A percentile compares a stretch with the other conserved stretches of the same genome.
Conservation (phyloP, 352 stramenopile species). For the Globisporangium iwayamae region DNA sequence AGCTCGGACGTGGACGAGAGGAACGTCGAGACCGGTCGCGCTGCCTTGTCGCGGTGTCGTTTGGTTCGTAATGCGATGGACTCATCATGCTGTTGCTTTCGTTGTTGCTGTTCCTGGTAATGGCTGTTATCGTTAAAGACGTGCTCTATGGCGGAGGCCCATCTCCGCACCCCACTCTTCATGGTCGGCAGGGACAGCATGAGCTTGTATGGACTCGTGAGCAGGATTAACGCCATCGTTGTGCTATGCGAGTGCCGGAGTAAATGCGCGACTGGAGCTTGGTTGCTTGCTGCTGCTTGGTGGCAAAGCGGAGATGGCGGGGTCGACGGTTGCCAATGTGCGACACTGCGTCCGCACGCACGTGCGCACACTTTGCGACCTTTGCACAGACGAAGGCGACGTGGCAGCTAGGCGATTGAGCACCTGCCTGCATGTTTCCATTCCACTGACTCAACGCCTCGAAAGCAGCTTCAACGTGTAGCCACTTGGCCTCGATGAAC, state of each 20-base stretch:
- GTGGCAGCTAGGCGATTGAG: too few species aligned
- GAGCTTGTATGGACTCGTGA: background rate
- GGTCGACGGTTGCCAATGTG: background rate
- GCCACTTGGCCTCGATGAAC: background rate
- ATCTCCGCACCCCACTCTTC: background rate
- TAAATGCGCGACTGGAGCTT: background rate
- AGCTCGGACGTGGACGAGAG: conserved; percentile 17
- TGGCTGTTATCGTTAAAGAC: too few species aligned
- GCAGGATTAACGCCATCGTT: background rate
- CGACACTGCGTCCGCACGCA: background rate
- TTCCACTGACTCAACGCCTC: background rate
- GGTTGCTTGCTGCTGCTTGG: background rate
- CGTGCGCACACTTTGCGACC: background rate
- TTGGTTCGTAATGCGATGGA: background rate
- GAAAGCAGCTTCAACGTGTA: background rate
- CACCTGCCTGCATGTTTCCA: background rate
- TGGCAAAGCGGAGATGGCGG: background rate
- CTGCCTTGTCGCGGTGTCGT: background rate
- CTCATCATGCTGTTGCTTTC: background rate
- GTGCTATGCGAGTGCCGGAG: background rate
- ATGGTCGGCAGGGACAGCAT: background rate
- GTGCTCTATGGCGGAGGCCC: background rate
- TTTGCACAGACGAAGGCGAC: too few species aligned
- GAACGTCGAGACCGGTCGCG: conserved; percentile 18
- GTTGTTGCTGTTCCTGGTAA: background rate